Evolutionary conservation across 2,329 filamentous ascomycete genomes (phyloP).

Genomic region (Aspergillus pseudoviridinutans): DNA sequence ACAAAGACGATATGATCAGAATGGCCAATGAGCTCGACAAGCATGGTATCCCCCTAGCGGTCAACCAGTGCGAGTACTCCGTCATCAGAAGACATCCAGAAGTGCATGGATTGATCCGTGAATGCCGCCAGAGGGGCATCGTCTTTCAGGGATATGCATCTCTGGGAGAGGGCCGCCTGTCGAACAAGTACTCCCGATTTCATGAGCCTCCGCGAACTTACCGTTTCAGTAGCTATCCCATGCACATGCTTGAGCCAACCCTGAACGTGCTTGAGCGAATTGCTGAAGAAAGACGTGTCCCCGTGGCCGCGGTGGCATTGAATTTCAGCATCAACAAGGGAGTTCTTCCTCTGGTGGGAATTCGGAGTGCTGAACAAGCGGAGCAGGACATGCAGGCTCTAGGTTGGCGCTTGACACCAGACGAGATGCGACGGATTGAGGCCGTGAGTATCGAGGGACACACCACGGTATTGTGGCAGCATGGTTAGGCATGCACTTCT

Average conservation of each 20-base stretch:
- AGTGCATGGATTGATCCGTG: constrained; percentile 36
- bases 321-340: constrained; percentile 47
- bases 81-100: constrained; percentile 42
- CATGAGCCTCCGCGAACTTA: constrained; percentile 37
- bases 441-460: constrained; percentile 38
- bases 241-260: constrained; percentile 41
- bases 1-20: constrained; percentile 38
- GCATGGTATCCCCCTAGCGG: constrained; percentile 38
- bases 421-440: constrained; percentile 43
- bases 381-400: constrained; percentile 37
- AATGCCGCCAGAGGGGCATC: constrained; percentile 40
- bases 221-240: constrained; percentile 42
- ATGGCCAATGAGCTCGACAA: constrained; percentile 41
- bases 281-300: constrained; percentile 31
- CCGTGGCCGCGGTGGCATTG: constrained; percentile 38
- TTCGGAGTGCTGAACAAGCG: constrained; percentile 41
- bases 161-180: constrained; percentile 39
- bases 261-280: constrained; percentile 35
- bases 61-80: constrained; percentile 46
- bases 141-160: constrained; percentile 43
- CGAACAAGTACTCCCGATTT: constrained; percentile 38
- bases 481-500: constrained; percentile 28
- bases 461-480: constrained; percentile 40
- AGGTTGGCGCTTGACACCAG: constrained; percentile 40
- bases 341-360: constrained; percentile 40